A percentile compares a stretch with the other conserved stretches of the same genome.
phyloP scores from a whole-genome alignment of 1,284 basidiomycete genomes.

The Fistulinella cinereoalba region DNA sequence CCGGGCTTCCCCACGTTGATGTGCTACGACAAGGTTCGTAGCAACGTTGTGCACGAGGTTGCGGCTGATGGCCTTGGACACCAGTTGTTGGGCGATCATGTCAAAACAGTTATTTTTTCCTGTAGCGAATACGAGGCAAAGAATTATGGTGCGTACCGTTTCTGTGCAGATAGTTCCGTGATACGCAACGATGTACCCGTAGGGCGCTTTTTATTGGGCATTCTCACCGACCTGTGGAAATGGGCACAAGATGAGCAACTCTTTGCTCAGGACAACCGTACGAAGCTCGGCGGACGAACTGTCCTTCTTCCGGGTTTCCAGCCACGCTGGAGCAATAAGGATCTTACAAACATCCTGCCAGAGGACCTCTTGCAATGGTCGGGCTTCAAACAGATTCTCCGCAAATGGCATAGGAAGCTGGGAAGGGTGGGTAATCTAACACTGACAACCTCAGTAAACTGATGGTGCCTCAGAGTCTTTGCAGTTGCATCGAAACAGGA shows the following conservation, averaged over 20 bases:
- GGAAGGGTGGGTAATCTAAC: constrained; percentile 43
- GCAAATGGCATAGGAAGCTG: constrained; percentile 82
- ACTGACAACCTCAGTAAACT: not conserved
- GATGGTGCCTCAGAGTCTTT: constrained; percentile 47
- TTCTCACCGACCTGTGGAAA: constrained; percentile 70
- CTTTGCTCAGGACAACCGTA: constrained; percentile 65
- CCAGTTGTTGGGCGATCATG: constrained; percentile 79
- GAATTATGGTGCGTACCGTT: constrained; percentile 72
- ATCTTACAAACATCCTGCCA: constrained; percentile 36
- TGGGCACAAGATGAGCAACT: constrained; percentile 74
- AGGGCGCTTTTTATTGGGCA: constrained; percentile 83
- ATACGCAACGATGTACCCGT: not conserved
- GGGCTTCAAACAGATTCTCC: constrained; percentile 67
- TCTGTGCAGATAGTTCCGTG: constrained; percentile 1
- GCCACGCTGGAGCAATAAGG: constrained; percentile 48
- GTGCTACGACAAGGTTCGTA: constrained; percentile 78
- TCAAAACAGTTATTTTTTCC: constrained; percentile 84
- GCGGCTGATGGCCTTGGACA: constrained; percentile 9
- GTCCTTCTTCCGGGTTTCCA: constrained; percentile 67
- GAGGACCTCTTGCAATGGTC: constrained; percentile 68
- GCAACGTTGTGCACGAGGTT: not conserved
- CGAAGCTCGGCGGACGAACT: constrained; percentile 62
- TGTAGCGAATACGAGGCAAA: constrained; percentile 96
- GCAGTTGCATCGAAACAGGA: constrained; percentile 64
- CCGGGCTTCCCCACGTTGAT: constrained; percentile 84